Percentiles rank a stretch among this genome's conserved stretches.
These are phyloP conservation scores for Fusarium stilboides DNA, from an alignment of 2,329 filamentous ascomycete species.

Conservation along the genomic window DNA sequence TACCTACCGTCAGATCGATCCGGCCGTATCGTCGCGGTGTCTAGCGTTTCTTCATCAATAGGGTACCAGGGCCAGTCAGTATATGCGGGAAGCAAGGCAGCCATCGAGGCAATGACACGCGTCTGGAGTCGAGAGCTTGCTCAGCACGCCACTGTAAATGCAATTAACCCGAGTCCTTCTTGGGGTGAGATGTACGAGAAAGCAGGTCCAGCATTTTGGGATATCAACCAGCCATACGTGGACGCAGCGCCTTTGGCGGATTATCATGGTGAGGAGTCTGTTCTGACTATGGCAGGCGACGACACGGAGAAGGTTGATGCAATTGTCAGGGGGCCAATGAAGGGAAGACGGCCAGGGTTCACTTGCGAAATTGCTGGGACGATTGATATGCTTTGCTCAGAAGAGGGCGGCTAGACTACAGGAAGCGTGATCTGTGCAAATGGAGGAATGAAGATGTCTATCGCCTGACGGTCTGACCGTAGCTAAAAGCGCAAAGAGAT, in stretches of 20 bases:
- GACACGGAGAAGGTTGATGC: no score
- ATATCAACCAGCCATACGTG: no score
- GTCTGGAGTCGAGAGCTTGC: conserved; percentile 73
- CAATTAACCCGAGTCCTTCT: conserved; percentile 65
- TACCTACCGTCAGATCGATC: conserved; percentile 70
- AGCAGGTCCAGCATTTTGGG: no score
- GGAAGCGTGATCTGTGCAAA: conserved; percentile 77
- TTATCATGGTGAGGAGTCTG: conserved; percentile 63
- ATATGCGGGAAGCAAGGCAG: conserved; percentile 75
- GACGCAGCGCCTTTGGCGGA: no score
- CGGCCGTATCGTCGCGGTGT: conserved; percentile 71
- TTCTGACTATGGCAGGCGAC: conserved; percentile 43
- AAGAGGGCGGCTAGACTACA: conserved; percentile 75
- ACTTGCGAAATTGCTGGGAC: conserved; percentile 76
- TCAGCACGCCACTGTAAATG: conserved; percentile 70
- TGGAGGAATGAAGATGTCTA: conserved; percentile 54
- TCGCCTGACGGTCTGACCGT: no score
- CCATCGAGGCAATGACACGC: conserved; percentile 74
- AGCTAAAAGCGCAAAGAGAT: no score
- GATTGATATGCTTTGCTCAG: conserved; percentile 76
- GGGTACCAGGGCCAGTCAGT: conserved; percentile 69
- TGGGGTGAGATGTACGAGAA: conserved; percentile 57
- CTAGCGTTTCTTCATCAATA: conserved; percentile 66
- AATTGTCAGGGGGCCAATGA: conserved; percentile 37
- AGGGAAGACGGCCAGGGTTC: conserved; percentile 66